Conservation (phyloP, 306 rosid genomes). For the Cajanus cajan region DNA sequence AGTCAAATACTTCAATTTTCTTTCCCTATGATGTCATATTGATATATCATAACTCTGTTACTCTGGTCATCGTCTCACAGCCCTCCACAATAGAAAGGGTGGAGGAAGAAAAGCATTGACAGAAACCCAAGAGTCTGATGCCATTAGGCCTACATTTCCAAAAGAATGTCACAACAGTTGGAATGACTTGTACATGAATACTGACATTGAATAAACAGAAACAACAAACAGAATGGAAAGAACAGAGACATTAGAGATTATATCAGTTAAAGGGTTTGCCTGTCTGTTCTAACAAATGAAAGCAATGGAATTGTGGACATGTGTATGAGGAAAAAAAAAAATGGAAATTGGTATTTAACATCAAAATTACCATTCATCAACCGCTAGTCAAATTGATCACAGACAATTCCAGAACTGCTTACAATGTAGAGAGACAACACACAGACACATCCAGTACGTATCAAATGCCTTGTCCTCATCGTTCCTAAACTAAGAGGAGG, state of each 20-base stretch:
- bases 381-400: background rate
- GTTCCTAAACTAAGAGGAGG: background rate
- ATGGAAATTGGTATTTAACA: background rate
- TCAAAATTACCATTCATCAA: background rate
- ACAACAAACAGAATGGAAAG: background rate
- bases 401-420: background rate
- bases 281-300: background rate
- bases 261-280: background rate
- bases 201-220: background rate
- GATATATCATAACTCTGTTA: background rate
- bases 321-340: background rate
- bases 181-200: background rate
- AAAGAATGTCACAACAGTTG: background rate
- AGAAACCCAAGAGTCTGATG: background rate
- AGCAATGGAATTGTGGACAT: background rate
- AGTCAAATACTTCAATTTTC: background rate
- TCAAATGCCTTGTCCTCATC: background rate
- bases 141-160: background rate
- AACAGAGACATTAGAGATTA: background rate
- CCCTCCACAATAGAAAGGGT: background rate
- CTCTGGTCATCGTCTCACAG: background rate
- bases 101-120: background rate
- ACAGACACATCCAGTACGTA: background rate
- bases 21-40: background rate
- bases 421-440: background rate